Conservation (phyloP, 352 stramenopile species). For the Phytophthora crassamura region DNA sequence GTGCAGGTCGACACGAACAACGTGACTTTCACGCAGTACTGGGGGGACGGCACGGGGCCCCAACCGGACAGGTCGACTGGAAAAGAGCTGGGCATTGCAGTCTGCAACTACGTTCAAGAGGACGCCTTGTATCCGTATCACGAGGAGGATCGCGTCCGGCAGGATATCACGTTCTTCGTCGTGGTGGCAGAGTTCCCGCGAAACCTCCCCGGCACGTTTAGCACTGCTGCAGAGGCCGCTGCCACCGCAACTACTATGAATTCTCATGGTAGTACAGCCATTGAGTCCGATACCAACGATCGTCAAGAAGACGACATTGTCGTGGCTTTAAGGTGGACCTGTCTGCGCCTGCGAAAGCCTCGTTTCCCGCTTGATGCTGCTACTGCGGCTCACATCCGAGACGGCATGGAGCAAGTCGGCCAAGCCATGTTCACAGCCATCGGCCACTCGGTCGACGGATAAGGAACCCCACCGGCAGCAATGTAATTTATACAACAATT, state of each 20-base stretch:
- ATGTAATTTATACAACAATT: too few relatives aligned
- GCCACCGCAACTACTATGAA: neutral
- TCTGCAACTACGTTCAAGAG: slow-evolving; percentile 55
- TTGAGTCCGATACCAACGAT: neutral
- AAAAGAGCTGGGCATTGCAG: slow-evolving; percentile 39
- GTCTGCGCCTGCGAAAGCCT: slow-evolving; percentile 45
- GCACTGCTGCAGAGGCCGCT: neutral
- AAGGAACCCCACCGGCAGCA: neutral
- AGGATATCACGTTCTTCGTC: slow-evolving; percentile 55
- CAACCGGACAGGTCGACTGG: slow-evolving; percentile 9
- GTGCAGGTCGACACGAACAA: slow-evolving; percentile 53
- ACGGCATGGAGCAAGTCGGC: slow-evolving; percentile 30
- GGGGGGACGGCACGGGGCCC: slow-evolving; percentile 26
- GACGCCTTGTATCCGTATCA: slow-evolving; percentile 60
- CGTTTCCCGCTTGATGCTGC: slow-evolving; percentile 24
- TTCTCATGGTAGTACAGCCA: slow-evolving; percentile 1
- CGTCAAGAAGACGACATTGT: slow-evolving; percentile 27
- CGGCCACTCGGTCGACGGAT: slow-evolving; percentile 21
- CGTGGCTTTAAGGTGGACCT: slow-evolving; percentile 41
- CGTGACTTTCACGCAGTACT: slow-evolving; percentile 43
- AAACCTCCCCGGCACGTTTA: slow-evolving; percentile 9
- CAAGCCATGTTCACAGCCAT: slow-evolving; percentile 37
- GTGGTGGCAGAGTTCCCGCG: slow-evolving; percentile 34
- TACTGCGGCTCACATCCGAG: slow-evolving; percentile 23
- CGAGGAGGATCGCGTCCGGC: slow-evolving; percentile 38